phyloP scores from a whole-genome alignment of 2,329 filamentous ascomycete genomes.

The Aspergillus sp. region DNA sequence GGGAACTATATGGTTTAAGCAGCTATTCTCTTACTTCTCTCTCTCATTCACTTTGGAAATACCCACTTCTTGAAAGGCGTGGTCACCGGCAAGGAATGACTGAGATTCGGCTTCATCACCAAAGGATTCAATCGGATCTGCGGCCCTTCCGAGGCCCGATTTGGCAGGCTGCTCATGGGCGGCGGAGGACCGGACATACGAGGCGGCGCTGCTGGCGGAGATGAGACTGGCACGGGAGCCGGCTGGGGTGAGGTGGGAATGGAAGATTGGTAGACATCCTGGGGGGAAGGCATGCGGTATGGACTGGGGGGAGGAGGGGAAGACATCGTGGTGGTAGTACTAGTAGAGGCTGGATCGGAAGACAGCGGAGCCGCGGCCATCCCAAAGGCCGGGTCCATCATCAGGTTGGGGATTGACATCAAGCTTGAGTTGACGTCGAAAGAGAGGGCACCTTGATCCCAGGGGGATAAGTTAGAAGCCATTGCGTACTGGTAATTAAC shows the following conservation, averaged over 20 bases:
- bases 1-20: constrained; percentile 25
- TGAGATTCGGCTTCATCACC: constrained; percentile 34
- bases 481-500: constrained; percentile 37
- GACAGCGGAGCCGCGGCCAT: constrained; percentile 23
- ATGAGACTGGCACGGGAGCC: constrained; percentile 21
- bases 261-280: constrained; percentile 28
- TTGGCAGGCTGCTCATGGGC: constrained; percentile 27
- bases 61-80: constrained; percentile 37
- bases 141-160: constrained; percentile 28
- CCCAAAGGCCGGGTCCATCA: constrained; percentile 29
- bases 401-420: constrained; percentile 35
- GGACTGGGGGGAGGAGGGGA: constrained; percentile 15
- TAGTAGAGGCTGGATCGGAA: constrained; percentile 4
- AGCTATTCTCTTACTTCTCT: background rate
- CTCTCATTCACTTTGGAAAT: background rate
- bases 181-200: constrained; percentile 19
- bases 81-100: constrained; percentile 32
- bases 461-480: constrained; percentile 30
- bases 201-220: constrained; percentile 14
- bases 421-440: constrained; percentile 34
- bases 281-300: constrained; percentile 24
- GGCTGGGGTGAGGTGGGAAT: constrained; percentile 19
- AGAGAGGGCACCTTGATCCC: constrained; percentile 29
- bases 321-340: no score
- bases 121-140: constrained; percentile 37